Percentiles rank a stretch among this genome's conserved stretches.
These are phyloP conservation scores for Limtongia smithiae DNA, from an alignment of 805 yeast species.

Conservation along the genomic window DNA sequence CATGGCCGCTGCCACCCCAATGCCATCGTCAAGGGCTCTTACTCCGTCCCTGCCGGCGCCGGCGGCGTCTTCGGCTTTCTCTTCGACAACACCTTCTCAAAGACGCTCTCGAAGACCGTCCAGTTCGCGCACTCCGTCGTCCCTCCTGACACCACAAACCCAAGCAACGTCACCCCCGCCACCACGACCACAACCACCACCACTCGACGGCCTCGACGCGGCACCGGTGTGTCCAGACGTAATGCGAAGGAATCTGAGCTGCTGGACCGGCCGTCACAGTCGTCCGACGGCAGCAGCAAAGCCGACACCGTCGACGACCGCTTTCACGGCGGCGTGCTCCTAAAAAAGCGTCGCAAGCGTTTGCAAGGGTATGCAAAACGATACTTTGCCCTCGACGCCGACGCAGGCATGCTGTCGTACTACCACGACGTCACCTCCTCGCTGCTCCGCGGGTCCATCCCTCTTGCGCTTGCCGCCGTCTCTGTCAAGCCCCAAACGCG, in stretches of 20 bases:
- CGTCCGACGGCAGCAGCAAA: not conserved
- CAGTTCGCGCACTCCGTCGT: constrained; percentile 45
- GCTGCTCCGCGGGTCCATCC: constrained; percentile 87
- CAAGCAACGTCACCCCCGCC: not conserved
- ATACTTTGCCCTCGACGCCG: constrained; percentile 76
- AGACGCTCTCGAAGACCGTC: constrained; percentile 76
- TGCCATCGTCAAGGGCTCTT: constrained; percentile 58
- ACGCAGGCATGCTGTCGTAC: constrained; percentile 79
- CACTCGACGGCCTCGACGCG: not conserved
- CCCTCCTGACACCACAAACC: not conserved
- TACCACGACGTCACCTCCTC: constrained; percentile 60
- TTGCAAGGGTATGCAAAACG: constrained; percentile 83
- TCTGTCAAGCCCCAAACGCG: constrained; percentile 66
- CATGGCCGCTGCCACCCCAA: constrained; percentile 58
- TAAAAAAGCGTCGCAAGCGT: constrained; percentile 78
- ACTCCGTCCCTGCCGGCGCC: constrained; percentile 46
- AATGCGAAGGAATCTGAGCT: no score
- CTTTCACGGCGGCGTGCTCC: constrained; percentile 69
- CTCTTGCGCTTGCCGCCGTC: constrained; percentile 74
- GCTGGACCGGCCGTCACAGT: not conserved
- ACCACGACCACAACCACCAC: constrained; percentile 1
- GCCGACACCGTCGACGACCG: constrained; percentile 32
- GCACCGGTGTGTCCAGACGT: not conserved
- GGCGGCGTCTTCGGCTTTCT: constrained; percentile 83
- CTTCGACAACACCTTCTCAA: constrained; percentile 87